Conservation (phyloP, 139 green algal genomes). For the Tetradesmus obliquus region DNA sequence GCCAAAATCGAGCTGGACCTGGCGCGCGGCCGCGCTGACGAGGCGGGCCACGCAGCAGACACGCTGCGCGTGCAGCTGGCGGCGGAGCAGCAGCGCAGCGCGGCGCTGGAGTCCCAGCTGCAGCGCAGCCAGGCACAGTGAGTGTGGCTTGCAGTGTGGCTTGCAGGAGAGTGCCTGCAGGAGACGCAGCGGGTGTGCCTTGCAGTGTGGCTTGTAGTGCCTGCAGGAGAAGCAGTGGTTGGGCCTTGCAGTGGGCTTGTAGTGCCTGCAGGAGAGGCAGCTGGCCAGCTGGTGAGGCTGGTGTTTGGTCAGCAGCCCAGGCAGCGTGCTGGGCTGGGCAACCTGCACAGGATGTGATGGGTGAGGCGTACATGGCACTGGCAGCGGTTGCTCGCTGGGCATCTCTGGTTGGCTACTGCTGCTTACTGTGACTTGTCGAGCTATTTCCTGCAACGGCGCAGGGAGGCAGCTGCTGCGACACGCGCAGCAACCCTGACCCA, state of each 20-base stretch:
- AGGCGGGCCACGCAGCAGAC: slow-evolving; percentile 1
- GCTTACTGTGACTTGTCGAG: background rate
- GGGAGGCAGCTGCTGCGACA: background rate
- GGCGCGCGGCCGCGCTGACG: background rate
- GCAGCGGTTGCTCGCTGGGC: no score
- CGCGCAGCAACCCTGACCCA: background rate
- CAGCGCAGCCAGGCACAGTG: background rate
- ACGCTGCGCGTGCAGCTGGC: background rate
- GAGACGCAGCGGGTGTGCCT: background rate
- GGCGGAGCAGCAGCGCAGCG: background rate
- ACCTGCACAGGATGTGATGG: no score
- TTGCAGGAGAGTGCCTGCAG: background rate
- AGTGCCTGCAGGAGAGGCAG: no score
- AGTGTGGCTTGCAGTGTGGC: background rate
- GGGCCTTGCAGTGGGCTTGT: no score
- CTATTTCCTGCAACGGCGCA: background rate
- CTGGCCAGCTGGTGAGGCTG: no score
- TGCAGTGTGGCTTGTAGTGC: background rate
- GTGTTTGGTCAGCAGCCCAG: no score
- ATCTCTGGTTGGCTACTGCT: background rate
- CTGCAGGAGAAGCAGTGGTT: background rate
- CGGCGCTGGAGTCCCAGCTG: slow-evolving; percentile 12
- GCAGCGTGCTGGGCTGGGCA: no score
- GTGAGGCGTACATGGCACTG: no score
- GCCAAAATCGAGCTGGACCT: slow-evolving; percentile 36